These are phyloP conservation scores for Eucalyptus regnans DNA, from an alignment of 345 rosid genomes.

Conservation along the genomic window DNA sequence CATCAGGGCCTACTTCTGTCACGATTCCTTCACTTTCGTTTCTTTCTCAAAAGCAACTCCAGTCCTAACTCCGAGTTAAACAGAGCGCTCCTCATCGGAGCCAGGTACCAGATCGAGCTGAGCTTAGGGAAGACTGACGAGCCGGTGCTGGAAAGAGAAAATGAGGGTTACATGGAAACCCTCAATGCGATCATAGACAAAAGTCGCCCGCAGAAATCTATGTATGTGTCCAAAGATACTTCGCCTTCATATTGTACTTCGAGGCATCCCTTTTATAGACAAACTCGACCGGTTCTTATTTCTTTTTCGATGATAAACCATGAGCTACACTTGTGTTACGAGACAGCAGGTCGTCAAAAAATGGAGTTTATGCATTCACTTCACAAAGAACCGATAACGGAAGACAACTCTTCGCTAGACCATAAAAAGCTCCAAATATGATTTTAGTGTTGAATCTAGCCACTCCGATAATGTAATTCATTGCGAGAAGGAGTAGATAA, in stretches of 20 bases:
- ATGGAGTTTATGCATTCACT: not conserved
- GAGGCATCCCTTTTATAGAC: not conserved
- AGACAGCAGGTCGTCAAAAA: not conserved
- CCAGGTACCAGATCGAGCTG: not conserved
- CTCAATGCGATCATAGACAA: not conserved
- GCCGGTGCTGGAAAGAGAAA: not conserved
- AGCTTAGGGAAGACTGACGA: not conserved
- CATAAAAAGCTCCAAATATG: not conserved
- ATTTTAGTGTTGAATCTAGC: not conserved
- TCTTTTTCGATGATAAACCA: not conserved
- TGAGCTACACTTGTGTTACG: not conserved
- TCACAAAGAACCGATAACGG: not conserved
- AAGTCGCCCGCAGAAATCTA: not conserved
- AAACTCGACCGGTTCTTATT: not conserved
- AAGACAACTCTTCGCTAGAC: not conserved
- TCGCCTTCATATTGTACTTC: not conserved
- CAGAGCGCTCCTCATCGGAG: not conserved
- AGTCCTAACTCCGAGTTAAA: not conserved
- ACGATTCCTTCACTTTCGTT: not conserved
- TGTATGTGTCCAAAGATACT: not conserved
- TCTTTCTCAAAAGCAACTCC: not conserved
- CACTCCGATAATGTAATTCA: not conserved
- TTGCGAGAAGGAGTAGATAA: not conserved
- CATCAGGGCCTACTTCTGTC: not conserved
- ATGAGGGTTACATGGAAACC: not conserved